Evolutionary conservation across 2,329 filamentous ascomycete genomes (phyloP).

Genomic region (Penicillium sclerotigenum): DNA sequence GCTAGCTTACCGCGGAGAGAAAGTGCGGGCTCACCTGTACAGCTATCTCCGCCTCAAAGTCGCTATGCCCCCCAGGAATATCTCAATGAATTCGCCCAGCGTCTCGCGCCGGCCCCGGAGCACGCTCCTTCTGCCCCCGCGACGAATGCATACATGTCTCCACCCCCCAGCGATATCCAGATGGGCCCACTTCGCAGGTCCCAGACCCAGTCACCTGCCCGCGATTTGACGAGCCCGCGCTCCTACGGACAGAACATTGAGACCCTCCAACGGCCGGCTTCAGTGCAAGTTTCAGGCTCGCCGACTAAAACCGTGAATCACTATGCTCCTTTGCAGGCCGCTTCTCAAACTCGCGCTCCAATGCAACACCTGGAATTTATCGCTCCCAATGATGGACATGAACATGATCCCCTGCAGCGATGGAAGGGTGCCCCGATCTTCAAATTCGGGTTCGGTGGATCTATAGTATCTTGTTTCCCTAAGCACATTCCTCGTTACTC

Average conservation of each 20-base stretch:
- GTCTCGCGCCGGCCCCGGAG: slow-evolving; percentile 23
- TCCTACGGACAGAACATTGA: slow-evolving; percentile 45
- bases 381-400: slow-evolving; percentile 53
- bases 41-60: slow-evolving; percentile 28
- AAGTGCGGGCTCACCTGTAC: slow-evolving; percentile 11
- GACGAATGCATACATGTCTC: slow-evolving; percentile 19
- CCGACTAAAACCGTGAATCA: slow-evolving; percentile 38
- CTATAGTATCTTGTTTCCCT: slow-evolving; percentile 79
- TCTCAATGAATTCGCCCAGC: slow-evolving; percentile 33
- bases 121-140: slow-evolving; percentile 13
- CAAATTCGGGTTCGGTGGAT: slow-evolving; percentile 82
- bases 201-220: slow-evolving; percentile 59
- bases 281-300: slow-evolving; percentile 49
- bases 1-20: slow-evolving; percentile 1
- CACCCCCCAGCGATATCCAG: slow-evolving; percentile 25
- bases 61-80: slow-evolving; percentile 35
- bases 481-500: slow-evolving; percentile 84
- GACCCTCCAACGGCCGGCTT: slow-evolving; percentile 52
- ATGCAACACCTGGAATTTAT: slow-evolving; percentile 56
- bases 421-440: slow-evolving; percentile 91
- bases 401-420: slow-evolving; percentile 72
- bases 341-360: slow-evolving; percentile 41
- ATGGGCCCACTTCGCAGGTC: slow-evolving; percentile 48
- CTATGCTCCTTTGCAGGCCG: slow-evolving; percentile 34
- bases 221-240: slow-evolving; percentile 49